These are phyloP conservation scores for Wallacemonas sp. DNA, from an alignment of 208 protist genomes.

Conservation along the genomic window DNA sequence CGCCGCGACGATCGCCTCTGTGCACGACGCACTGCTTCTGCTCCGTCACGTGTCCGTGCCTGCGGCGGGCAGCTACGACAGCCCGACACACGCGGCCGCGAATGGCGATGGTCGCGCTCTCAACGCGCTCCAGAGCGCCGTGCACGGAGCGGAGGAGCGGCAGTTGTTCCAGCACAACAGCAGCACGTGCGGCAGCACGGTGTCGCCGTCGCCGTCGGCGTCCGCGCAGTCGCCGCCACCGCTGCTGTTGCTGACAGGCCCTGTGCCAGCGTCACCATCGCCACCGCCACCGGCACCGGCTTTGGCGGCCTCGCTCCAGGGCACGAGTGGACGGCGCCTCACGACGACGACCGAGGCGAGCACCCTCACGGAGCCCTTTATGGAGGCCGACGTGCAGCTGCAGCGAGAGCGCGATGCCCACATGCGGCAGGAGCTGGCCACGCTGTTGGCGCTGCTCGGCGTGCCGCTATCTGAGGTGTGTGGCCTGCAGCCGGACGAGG, in stretches of 20 bases:
- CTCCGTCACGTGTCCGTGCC: neutral
- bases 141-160: neutral
- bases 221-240: neutral
- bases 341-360: neutral
- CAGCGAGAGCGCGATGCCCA: constrained; percentile 14
- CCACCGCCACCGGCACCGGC: too few relatives aligned
- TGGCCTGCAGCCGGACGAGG: constrained; percentile 11
- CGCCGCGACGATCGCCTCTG: neutral
- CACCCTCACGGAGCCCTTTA: constrained; percentile 9
- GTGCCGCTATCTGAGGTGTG: constrained; percentile 6
- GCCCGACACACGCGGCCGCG: neutral
- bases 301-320: too few relatives aligned
- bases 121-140: neutral
- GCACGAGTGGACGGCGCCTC: neutral
- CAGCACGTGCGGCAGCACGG: too few relatives aligned
- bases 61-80: neutral
- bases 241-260: neutral
- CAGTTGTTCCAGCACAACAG: neutral
- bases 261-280: neutral
- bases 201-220: neutral
- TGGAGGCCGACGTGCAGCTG: neutral
- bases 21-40: constrained; percentile 5
- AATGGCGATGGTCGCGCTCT: too few relatives aligned
- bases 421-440: constrained; percentile 4
- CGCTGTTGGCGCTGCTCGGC: constrained; percentile 8